Evolutionary conservation across 1,284 basidiomycete species (phyloP), one percentile per base, ranked within the genome.

Genomic region (Pseudozyma tsukubaensis): DNA sequence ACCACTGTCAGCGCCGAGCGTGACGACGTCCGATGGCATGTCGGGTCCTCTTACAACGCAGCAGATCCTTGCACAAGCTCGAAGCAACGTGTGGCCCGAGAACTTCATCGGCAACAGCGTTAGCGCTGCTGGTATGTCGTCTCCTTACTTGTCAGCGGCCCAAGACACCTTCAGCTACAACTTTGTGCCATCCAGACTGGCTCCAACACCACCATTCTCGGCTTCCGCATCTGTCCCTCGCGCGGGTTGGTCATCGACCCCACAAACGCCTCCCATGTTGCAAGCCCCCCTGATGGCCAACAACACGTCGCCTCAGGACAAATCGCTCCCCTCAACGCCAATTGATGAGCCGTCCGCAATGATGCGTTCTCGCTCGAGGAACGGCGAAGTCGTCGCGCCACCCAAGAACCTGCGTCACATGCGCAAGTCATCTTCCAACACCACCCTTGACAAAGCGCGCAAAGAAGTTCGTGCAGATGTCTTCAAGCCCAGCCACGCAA

Each of bases 1-100:
- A 3, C 60, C 56, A 4, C 21, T 52, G 16, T 52, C 56, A 4
- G 56, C 56, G 13, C 32, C 60, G 0, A n/a, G 37, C 18, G 32
- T 24, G 9, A 36, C 43, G 3, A 50, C 39, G 24, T 63, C 60
- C 14, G 55, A 42, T 4, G 47, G 37, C 4, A 4, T 50, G 11
- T 19, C 50, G 12, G 59, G 58, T 1, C 68, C 65, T 7, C 57
- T 75, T 12, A 75, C 72, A 8, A 75, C 72, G 19, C 63, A 71
- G 40, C 72, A 75, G 58, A 60, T 75, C 32, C 59, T 71, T 2
- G 72, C 63, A 1, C 72, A 75, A 29, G 68, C 72, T 12, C 52
- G 63, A 29, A 62, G 36, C 64, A 75, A 75, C 40, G 59, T 74
- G 11, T 69, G 72, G 72, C 66, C 67, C 12, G 67, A 70, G 35